Percentiles rank a stretch among this genome's conserved stretches.
These are phyloP conservation scores for Nitzschia putrida DNA, from an alignment of 108 stramenopile genomes.

Conservation along the genomic window DNA sequence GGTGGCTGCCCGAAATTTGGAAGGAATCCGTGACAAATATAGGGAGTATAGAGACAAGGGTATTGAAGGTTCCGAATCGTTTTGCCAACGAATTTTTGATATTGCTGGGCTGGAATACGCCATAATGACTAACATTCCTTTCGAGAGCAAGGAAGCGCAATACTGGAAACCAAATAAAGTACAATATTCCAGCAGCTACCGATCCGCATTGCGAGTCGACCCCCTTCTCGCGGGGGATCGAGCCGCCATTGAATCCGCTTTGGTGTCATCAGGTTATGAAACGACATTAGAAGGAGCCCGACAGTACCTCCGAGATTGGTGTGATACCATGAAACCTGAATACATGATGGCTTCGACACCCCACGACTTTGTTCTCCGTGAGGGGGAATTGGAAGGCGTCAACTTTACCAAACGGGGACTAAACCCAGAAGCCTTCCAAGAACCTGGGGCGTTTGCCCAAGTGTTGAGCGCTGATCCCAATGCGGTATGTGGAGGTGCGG, in stretches of 20 bases:
- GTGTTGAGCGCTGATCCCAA: not conserved
- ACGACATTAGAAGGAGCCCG: constrained; percentile 69
- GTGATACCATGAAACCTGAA: constrained; percentile 83
- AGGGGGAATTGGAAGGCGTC: constrained; percentile 32
- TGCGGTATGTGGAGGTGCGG: constrained; percentile 47
- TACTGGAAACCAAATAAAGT: constrained; percentile 71
- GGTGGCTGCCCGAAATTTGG: constrained; percentile 59
- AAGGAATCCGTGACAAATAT: constrained; percentile 66
- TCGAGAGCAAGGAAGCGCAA: constrained; percentile 69
- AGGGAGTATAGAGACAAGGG: constrained; percentile 47
- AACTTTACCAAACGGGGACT: constrained; percentile 42
- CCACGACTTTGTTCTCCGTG: constrained; percentile 73
- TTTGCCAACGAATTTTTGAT: constrained; percentile 55
- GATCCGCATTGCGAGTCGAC: constrained; percentile 88
- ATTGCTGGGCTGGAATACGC: constrained; percentile 75
- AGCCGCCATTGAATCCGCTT: constrained; percentile 52
- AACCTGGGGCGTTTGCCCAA: constrained; percentile 68
- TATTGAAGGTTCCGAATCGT: constrained; percentile 50
- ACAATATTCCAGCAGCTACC: constrained; percentile 61
- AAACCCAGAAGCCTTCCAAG: constrained; percentile 60
- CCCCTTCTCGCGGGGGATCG: constrained; percentile 82
- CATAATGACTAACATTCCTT: constrained; percentile 94
- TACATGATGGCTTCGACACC: constrained; percentile 94
- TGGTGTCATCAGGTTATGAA: constrained; percentile 68
- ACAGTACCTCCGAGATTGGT: constrained; percentile 81